Evolutionary conservation across 805 yeast genomes (phyloP).

Genomic region (Clavispora asparagi): DNA sequence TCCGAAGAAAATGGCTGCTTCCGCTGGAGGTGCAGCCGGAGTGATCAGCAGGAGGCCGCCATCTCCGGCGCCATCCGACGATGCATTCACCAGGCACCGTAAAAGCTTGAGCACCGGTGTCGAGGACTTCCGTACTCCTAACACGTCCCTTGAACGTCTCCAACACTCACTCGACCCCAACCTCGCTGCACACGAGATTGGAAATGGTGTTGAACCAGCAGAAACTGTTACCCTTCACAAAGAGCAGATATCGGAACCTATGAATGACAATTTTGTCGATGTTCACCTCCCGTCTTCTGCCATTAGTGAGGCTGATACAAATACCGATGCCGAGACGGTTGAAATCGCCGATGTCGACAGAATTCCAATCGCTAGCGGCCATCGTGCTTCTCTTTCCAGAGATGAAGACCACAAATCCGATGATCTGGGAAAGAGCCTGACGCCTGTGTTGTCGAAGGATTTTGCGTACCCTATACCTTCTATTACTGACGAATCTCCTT

Average conservation of each 20-base stretch:
- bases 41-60: slow-evolving; percentile 12
- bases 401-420: background rate
- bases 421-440: background rate
- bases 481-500: background rate
- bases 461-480: background rate
- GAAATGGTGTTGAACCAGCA: background rate
- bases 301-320: slow-evolving; percentile 8
- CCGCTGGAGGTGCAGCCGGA: slow-evolving; percentile 18
- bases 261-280: slow-evolving; percentile 23
- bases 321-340: slow-evolving; percentile 4
- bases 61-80: slow-evolving; percentile 14
- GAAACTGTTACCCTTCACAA: background rate
- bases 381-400: background rate
- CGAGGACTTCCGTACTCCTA: slow-evolving; percentile 23
- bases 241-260: background rate
- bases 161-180: slow-evolving; percentile 24
- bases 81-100: slow-evolving; percentile 24
- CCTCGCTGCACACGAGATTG: background rate
- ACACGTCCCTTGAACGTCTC: slow-evolving; percentile 16
- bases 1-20: slow-evolving; percentile 13
- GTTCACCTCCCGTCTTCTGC: slow-evolving; percentile 24
- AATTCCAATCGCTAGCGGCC: background rate
- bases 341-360: slow-evolving; percentile 1
- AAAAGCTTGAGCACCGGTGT: slow-evolving; percentile 34
- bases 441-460: slow-evolving; percentile 2